Evolutionary conservation across 306 rosid genomes (phyloP), one percentile per base, ranked within the genome.

Genomic region (Fagus sylvatica): DNA sequence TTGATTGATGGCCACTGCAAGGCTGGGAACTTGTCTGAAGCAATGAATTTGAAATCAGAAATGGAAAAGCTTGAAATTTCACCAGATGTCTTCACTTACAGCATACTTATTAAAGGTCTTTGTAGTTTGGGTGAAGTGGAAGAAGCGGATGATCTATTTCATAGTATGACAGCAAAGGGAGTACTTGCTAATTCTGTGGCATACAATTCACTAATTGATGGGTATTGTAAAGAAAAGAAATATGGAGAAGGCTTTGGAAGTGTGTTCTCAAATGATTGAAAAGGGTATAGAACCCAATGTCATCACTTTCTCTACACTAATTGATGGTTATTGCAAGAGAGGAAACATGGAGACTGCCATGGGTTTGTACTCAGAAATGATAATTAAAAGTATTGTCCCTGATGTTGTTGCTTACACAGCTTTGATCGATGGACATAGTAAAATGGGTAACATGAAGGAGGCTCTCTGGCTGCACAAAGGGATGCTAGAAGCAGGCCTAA

Each of bases 261-360:
- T 88, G 73, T 87, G 91, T 74, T 88, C 87, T 22, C 84, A 80
- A 85, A 89, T 93, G 98, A 77, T 67, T 15, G 85, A 85, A 40
- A 85, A 64, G 33, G 92, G 86, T 40, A 43, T 87, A 34, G 90
- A 89, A 75, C 91, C 89, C 5, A 61, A 87, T 80, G 78, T 85
- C 57, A 60, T 89, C 73, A 89, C 97, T 12, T 91, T 86, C 86
- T 82, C 91, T 39, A 78, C 78, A 0, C 81, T 93, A 78, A 87
- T 93, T 72, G 87, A 89, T 69, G 94, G 91, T 74, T 85, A 84
- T 84, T 93, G 93, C 86, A 89, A 91, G 88, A 74, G 15, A 19
- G 80, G 93, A 42, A 81, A 87, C 73, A 73, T 82, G 72, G 81
- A 78, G 49, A 86, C 90, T 79, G 95, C 95, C 5, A 79, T 78